Conservation (phyloP, 2,329 filamentous ascomycete species). For the Sclerotinia subarctica region DNA sequence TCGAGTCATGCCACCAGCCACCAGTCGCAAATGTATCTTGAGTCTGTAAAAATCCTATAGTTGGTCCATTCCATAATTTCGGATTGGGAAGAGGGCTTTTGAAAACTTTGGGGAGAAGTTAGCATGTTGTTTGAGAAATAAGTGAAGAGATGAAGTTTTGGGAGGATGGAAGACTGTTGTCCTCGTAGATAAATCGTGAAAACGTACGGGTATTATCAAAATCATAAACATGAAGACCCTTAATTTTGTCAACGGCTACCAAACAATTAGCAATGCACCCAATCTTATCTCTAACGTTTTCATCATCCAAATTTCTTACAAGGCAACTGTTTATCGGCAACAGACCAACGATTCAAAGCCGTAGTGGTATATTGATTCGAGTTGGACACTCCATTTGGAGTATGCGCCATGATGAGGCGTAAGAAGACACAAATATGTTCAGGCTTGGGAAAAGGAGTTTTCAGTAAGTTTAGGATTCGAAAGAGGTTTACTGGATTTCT, state of each 20-base stretch:
- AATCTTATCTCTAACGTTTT: neutral
- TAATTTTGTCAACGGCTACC: conserved; percentile 64
- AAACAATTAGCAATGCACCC: conserved; percentile 24
- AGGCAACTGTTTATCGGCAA: conserved; percentile 69
- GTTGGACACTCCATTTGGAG: conserved; percentile 24
- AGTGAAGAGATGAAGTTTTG: neutral
- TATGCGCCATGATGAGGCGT: conserved; percentile 25
- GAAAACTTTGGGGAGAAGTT: conserved; percentile 61
- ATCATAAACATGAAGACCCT: conserved; percentile 86
- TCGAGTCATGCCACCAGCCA: conserved; percentile 95
- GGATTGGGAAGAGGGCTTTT: conserved; percentile 85
- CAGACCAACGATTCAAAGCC: conserved; percentile 79
- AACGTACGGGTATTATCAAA: conserved; percentile 89
- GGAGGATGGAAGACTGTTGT: neutral
- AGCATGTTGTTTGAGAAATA: neutral
- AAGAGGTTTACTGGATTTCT: too few species aligned
- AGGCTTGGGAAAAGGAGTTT: neutral
- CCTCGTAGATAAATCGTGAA: neutral
- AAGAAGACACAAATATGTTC: conserved; percentile 23
- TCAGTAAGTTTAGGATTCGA: too few species aligned
- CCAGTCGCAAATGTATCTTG: conserved; percentile 76
- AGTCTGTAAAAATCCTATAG: conserved; percentile 71
- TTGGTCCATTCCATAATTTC: conserved; percentile 77
- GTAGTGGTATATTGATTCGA: conserved; percentile 57
- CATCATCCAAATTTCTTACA: conserved; percentile 41